Evolutionary conservation across 164 flowering plant species (phyloP).

Genomic region (Vitis labrusca): DNA sequence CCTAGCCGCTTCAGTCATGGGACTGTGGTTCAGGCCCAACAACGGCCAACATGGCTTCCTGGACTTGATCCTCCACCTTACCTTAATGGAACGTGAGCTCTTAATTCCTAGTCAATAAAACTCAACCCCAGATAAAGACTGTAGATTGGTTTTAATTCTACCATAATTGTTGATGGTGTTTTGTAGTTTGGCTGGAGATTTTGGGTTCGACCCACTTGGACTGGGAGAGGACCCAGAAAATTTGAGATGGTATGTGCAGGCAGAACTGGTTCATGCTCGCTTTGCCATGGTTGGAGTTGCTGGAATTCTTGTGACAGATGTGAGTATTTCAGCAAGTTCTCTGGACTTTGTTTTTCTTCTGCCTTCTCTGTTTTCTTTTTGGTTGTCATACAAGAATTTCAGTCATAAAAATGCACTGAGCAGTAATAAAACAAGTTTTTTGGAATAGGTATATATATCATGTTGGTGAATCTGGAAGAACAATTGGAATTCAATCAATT

Average conservation of each 20-base stretch:
- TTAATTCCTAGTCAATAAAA: background rate
- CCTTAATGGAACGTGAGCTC: constrained; percentile 81
- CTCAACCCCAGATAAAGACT: background rate
- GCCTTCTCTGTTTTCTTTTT: background rate
- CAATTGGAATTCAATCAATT: too few species aligned
- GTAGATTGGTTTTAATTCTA: background rate
- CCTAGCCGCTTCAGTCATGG: background rate
- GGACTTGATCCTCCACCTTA: constrained; percentile 88
- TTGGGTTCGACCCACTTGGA: constrained; percentile 93
- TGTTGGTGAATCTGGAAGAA: too few species aligned
- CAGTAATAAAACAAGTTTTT: too few species aligned
- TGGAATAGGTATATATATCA: too few species aligned
- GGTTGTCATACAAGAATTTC: background rate
- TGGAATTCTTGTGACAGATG: constrained; percentile 91
- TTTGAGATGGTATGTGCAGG: constrained; percentile 93
- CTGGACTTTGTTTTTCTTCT: background rate
- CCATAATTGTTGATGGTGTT: background rate
- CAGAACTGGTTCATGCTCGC: constrained; percentile 89
- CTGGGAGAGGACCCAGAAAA: constrained; percentile 90
- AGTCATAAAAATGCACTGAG: too few species aligned
- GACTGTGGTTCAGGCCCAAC: constrained; percentile 48
- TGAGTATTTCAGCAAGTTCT: constrained; percentile 27
- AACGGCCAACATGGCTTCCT: constrained; percentile 91
- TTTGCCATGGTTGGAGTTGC: constrained; percentile 97
- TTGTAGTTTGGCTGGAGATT: constrained; percentile 79